Percentiles rank a stretch among this genome's conserved stretches.
These are phyloP conservation scores for Filobasidium floriforme DNA, from an alignment of 768 basidiomycete genomes.

Conservation along the genomic window DNA sequence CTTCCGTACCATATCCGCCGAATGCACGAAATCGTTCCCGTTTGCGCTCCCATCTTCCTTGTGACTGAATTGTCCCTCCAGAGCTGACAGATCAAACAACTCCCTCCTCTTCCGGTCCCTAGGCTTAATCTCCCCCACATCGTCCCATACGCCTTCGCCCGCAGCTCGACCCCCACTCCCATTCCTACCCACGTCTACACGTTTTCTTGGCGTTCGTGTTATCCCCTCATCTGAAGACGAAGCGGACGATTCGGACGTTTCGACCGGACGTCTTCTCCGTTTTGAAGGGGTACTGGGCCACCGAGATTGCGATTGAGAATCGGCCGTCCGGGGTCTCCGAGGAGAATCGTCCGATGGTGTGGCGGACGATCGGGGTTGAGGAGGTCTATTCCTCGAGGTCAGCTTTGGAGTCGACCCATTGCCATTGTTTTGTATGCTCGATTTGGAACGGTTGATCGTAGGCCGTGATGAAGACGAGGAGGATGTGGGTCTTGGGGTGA, in stretches of 20 bases:
- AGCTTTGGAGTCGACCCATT: not conserved
- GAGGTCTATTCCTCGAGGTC: not conserved
- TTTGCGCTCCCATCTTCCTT: not conserved
- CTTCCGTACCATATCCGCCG: constrained; percentile 8
- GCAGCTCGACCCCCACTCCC: not conserved
- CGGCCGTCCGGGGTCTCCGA: not conserved
- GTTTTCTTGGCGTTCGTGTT: not conserved
- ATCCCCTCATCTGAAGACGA: constrained; percentile 1
- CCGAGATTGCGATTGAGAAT: not conserved
- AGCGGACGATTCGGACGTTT: not conserved
- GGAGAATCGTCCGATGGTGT: not conserved
- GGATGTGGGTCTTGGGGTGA: not conserved
- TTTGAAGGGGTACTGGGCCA: not conserved
- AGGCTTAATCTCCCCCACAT: not conserved
- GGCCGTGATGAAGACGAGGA: not conserved
- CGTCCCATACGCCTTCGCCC: not conserved
- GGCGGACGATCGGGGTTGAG: not conserved
- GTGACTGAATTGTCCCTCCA: not conserved
- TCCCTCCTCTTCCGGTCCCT: not conserved
- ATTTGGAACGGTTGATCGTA: not conserved
- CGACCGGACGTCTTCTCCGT: not conserved
- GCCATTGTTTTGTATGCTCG: not conserved
- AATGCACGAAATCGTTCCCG: constrained; percentile 7
- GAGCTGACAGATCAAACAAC: not conserved
- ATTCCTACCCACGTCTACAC: too few species aligned